These are phyloP conservation scores for Taiozyma onychis DNA, from an alignment of 1,139 yeast species.

Conservation along the genomic window DNA sequence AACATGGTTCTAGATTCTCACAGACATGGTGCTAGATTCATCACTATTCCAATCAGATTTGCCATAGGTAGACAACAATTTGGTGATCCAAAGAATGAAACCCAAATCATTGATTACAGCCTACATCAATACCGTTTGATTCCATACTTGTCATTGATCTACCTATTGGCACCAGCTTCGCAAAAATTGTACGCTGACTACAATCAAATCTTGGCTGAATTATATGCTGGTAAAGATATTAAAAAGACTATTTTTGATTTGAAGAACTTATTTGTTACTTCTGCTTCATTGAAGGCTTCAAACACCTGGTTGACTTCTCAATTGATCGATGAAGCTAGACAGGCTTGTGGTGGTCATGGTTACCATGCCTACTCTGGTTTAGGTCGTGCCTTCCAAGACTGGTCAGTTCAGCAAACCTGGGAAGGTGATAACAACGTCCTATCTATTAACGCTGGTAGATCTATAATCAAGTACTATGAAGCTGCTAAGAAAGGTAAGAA, in stretches of 20 bases:
- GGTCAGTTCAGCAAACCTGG: slow-evolving; percentile 98
- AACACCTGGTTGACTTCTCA: slow-evolving; percentile 82
- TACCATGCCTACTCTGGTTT: slow-evolving; percentile 87
- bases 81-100: slow-evolving; percentile 41
- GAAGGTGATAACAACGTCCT: slow-evolving; percentile 93
- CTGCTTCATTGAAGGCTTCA: slow-evolving; percentile 87
- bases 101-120: slow-evolving; percentile 73
- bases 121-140: slow-evolving; percentile 82
- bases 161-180: slow-evolving; percentile 73
- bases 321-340: slow-evolving; percentile 83
- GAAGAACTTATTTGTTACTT: slow-evolving; percentile 76
- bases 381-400: slow-evolving; percentile 83
- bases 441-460: slow-evolving; percentile 79
- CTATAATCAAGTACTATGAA: slow-evolving; percentile 53
- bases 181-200: slow-evolving; percentile 54
- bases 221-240: slow-evolving; percentile 42
- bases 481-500: slow-evolving; percentile 32
- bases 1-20: slow-evolving; percentile 83
- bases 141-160: slow-evolving; percentile 77
- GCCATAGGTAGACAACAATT: slow-evolving; percentile 90
- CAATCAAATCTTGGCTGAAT: slow-evolving; percentile 42
- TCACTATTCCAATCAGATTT: slow-evolving; percentile 81
- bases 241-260: slow-evolving; percentile 50
- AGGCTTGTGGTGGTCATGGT: slow-evolving; percentile 97
- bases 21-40: slow-evolving; percentile 72